Evolutionary conservation across 2,329 filamentous ascomycete genomes (phyloP), one percentile per base, ranked within the genome.

Genomic region (Trichoderma koningiopsis): DNA sequence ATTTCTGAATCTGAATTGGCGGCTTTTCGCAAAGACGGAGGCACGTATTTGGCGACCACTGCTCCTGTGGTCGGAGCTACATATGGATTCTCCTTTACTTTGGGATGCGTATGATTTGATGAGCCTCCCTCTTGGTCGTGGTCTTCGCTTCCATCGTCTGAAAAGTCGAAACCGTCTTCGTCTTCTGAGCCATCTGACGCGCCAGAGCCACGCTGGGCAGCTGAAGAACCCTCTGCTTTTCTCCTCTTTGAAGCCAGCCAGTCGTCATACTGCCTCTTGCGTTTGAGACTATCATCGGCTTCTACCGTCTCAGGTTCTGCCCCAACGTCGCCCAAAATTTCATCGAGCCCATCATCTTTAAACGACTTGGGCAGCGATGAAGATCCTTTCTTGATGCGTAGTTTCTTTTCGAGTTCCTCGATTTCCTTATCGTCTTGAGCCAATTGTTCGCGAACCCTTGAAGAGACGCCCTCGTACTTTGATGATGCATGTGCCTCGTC

Each of bases 361-460:
- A 94, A 93, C 0, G 89, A 84, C 72, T 92, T 91, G 0, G 90
- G 89, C 5, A 93, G 79, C 37, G 87, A 90, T 76, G 93, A 96
- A 70, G 91, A 91, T 29, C 89, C 88, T 76, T 90, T 92, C 72
- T 86, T 89, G 40, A 97, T 86, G 0, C 96, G 95, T 3, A 99
- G 82, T 76, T 92, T 96, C 78, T 91, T 94, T 81, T 99, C 96
- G 37, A 97, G 83, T 3, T 89, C 89, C 24, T 91, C 90, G 73
- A 99, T 98, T 74, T 97, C 93, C 2, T 89, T 92, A 75, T 98
- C 94, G 70, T 99, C 95, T 71, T 92, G 85, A 0, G 88, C 89
- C 5, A 97, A 82, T 73, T 86, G 75, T 85, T 88, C n/a, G 89
- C 77, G 24, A 72, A 72, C 65, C 1, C 70, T 64, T 37, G 71